Base-by-base conservation (phyloP, 192 early-diverging fungal species). In the Mortierella hygrophila region DNA sequence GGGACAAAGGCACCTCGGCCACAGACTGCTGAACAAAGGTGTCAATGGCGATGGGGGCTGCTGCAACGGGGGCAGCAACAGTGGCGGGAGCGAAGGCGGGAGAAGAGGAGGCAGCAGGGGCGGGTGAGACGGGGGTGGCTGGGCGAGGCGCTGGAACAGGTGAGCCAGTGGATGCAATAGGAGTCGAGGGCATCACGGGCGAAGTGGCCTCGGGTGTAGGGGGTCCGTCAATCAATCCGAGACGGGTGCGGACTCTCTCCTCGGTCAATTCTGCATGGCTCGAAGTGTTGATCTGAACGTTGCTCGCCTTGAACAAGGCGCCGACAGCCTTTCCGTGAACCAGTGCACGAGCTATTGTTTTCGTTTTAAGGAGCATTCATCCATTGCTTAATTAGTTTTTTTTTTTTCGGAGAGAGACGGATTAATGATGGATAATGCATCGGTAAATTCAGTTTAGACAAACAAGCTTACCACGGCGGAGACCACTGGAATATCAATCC, bases 311-410 rank as follows among this genome's bases (percentile, higher is more conserved):
- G 74, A 94, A 89, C 52, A 92, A 74, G 54, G 85, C 82, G 29
- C 89, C 93, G 72, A 94, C 91, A 57, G 93, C 91, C 77, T 92
- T 88, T 72, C 93, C 92, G 75, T 94, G 93, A 21, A 94, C 93
- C 49, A 94, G 82, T 63, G 92, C 90, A 77, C 92, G 90, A 46
- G 92, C 93, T 93, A 79, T 77, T 70, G 40, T 47, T 44, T 35
- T 77, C 65, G 40, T 47, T 44, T 35, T 40, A 35, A 69, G 29
- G 1, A 68, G 21, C 46, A 68, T 16, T 47, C 13, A 23, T 69
- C 29, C 16, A 23, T 23, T 42, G 3, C 15, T 57, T 63, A 40
- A 60, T 54, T 60, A 21, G 21, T 32, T 11, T n/a, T 11, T 42
- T 13, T 11, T 71, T 41, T 15, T 63, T 65, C 60, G 60, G 60